Percentiles rank a stretch among this genome's conserved stretches.
These are phyloP conservation scores for Biscogniauxia marginata DNA, from an alignment of 2,329 filamentous ascomycete species.

Conservation along the genomic window DNA sequence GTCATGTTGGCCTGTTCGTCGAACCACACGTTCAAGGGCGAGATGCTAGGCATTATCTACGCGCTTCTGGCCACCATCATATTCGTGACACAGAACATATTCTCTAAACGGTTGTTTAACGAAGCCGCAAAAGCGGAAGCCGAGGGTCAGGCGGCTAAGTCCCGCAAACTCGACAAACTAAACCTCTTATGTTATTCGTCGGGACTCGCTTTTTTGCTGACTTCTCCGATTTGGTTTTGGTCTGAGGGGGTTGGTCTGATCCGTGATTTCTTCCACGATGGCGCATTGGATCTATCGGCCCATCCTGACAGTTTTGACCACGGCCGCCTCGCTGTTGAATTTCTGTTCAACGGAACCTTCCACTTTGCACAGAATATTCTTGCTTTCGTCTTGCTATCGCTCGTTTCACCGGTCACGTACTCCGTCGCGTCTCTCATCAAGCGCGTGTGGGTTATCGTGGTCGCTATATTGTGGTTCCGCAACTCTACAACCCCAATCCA, in stretches of 20 bases:
- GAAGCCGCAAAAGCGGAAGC: conserved; percentile 83
- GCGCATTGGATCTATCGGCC: conserved; percentile 63
- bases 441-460: conserved; percentile 92
- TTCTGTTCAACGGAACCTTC: conserved; percentile 93
- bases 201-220: conserved; percentile 84
- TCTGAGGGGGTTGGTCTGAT: conserved; percentile 79
- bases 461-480: conserved; percentile 95
- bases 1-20: conserved; percentile 96
- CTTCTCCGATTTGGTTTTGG: conserved; percentile 89
- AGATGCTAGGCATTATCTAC: conserved; percentile 85
- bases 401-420: conserved; percentile 95
- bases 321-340: conserved; percentile 75
- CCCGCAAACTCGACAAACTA: conserved; percentile 89
- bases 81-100: conserved; percentile 98
- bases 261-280: conserved; percentile 75
- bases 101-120: conserved; percentile 97
- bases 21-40: conserved; percentile 72
- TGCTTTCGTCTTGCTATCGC: conserved; percentile 86
- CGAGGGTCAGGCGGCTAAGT: conserved; percentile 60
- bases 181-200: conserved; percentile 98
- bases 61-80: conserved; percentile 88
- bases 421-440: conserved; percentile 96
- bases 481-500: conserved; percentile 83
- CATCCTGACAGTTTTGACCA: conserved; percentile 71
- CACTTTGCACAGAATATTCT: conserved; percentile 97